Evolutionary conservation across 176 grass and related monocot genomes (phyloP), one percentile per base, ranked within the genome.

Genomic region (Lolium perenne): DNA sequence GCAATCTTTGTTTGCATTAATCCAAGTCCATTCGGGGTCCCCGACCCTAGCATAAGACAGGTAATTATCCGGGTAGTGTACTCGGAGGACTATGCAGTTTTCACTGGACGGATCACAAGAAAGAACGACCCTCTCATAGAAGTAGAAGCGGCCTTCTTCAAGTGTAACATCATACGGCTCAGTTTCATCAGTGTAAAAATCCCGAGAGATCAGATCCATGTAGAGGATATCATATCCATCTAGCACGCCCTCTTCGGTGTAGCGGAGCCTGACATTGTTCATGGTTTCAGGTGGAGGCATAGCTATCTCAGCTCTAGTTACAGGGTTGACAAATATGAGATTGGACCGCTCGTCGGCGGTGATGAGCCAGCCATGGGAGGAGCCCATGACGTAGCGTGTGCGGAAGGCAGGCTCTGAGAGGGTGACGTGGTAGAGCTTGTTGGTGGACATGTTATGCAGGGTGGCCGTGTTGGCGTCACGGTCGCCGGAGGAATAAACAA

Each of bases 331-430:
- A 7, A 65, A 4, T 6, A 65, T 65, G 62, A 65, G 62, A 6
- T 2, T 65, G 62, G 62, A 65, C 13, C 12, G 23, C 62, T 65
- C 62, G 3, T 65, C 62, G 1, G 62, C 62, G 14, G 62, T 65
- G 62, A 65, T 65, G 62, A 65, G 62, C 25, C 62, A 65, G 62
- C 62, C 62, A 15, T 65, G 62, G 62, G 62, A 65, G 62, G 62
- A 65, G 25, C 62, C 61, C 62, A 65, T 65, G 23, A 65, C 23
- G 23, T 65, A 15, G 26, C 62, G 25, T 15, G 62, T 32, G 25
- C 62, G 62, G 23, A 65, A 65, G 62, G 23, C 62, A 2, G 25
- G 62, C 25, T 65, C 62, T 15, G 62, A 0, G 12, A 65, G 62
- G 12, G 5, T 32, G 23, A 65, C 62, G 23, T 65, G 62, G 62